These are phyloP conservation scores for Tetrapisispora taiwanensis DNA, from an alignment of 805 yeast genomes.

Conservation along the genomic window DNA sequence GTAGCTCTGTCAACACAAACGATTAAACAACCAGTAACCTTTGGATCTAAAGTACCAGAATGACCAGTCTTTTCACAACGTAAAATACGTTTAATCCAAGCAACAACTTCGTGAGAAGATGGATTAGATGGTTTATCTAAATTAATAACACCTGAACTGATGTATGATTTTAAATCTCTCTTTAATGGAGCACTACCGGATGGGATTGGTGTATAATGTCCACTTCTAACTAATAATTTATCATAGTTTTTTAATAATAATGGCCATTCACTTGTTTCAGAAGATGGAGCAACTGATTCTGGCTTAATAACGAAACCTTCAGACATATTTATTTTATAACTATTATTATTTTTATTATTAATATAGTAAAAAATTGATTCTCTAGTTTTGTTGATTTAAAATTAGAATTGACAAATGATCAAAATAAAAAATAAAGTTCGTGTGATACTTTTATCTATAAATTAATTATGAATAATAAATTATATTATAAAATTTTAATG, in stretches of 20 bases:
- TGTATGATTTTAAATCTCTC: constrained; percentile 83
- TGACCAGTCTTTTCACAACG: constrained; percentile 98
- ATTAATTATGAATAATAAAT: no score
- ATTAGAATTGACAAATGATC: not conserved
- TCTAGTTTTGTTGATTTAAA: not conserved
- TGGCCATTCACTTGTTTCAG: constrained; percentile 93
- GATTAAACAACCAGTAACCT: constrained; percentile 96
- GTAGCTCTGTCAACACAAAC: constrained; percentile 98
- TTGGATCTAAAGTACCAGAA: constrained; percentile 97
- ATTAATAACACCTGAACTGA: constrained; percentile 92
- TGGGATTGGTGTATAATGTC: constrained; percentile 96
- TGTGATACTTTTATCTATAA: no score
- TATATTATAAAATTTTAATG: no score
- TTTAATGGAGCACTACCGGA: constrained; percentile 89
- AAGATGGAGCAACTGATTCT: constrained; percentile 63
- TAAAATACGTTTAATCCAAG: constrained; percentile 94
- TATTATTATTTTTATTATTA: no score
- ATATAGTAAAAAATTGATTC: not conserved
- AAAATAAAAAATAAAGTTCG: not conserved
- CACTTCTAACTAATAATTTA: constrained; percentile 86
- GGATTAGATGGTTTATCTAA: constrained; percentile 98
- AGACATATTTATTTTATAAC: constrained; percentile 35
- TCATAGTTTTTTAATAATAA: constrained; percentile 87
- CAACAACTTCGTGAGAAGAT: constrained; percentile 97
- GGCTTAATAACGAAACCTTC: constrained; percentile 80